Percentiles rank a stretch among this genome's conserved stretches.
These are phyloP conservation scores for Stereocaulon alpinum DNA, from an alignment of 495 filamentous ascomycete genomes.

Conservation along the genomic window DNA sequence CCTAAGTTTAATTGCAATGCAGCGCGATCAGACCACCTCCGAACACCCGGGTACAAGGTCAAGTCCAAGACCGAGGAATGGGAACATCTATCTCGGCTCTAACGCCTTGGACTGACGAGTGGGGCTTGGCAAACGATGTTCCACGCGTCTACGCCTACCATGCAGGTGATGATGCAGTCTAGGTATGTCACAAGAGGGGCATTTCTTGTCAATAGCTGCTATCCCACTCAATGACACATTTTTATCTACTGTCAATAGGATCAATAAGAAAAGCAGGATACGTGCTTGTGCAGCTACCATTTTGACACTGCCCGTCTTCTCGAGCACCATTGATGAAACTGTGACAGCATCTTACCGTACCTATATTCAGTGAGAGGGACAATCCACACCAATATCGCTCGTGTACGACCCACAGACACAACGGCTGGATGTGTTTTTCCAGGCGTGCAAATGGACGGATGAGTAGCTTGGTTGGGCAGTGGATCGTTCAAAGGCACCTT, in stretches of 20 bases:
- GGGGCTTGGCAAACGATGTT: conserved; percentile 37
- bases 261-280: neutral
- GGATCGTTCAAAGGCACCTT: neutral
- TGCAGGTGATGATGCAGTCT: conserved; percentile 39
- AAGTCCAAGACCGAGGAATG: conserved; percentile 8
- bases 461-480: neutral
- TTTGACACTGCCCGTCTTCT: neutral
- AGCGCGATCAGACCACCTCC: conserved; percentile 39
- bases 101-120: conserved; percentile 16
- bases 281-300: neutral
- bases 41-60: conserved; percentile 16
- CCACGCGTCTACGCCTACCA: conserved; percentile 40
- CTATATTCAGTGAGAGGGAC: too few species aligned
- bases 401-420: too few species aligned
- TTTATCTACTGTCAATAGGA: neutral
- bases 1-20: conserved; percentile 45
- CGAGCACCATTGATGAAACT: too few species aligned
- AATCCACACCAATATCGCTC: too few species aligned
- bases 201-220: conserved; percentile 43
- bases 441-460: too few species aligned
- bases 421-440: too few species aligned
- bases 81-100: neutral
- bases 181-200: conserved; percentile 38
- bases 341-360: too few species aligned
- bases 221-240: conserved; percentile 24